Evolutionary conservation across 768 basidiomycete genomes (phyloP).

Genomic region (Amanita phalloides): DNA sequence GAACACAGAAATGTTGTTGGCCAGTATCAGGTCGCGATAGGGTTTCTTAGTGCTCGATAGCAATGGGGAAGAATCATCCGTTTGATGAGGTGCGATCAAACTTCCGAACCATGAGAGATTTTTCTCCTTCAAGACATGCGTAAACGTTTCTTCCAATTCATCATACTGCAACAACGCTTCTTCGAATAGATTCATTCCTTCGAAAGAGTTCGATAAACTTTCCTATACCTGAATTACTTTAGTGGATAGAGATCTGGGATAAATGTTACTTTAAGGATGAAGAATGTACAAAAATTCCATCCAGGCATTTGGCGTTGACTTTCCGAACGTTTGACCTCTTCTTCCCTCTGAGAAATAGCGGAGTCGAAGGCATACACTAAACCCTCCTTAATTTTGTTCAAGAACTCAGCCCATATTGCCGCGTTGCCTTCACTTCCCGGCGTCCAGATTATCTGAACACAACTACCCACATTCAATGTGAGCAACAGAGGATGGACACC

Average conservation of each 20-base stretch:
- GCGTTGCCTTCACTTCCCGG: conserved; percentile 59
- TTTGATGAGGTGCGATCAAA: conserved; percentile 55
- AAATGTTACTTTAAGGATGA: conserved; percentile 72
- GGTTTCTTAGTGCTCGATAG: conserved; percentile 74
- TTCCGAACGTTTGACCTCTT: conserved; percentile 86
- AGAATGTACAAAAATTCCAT: conserved; percentile 98
- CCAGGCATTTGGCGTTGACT: conserved; percentile 87
- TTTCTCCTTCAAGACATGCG: conserved; percentile 61
- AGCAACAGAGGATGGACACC: not conserved
- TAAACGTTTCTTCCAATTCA: conserved; percentile 82
- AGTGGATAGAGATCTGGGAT: conserved; percentile 1
- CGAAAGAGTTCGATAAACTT: conserved; percentile 85
- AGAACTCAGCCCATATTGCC: conserved; percentile 77
- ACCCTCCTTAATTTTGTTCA: conserved; percentile 85
- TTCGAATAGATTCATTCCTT: conserved; percentile 81
- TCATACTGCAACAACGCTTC: conserved; percentile 86
- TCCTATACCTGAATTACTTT: conserved; percentile 45
- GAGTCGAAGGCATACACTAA: conserved; percentile 76
- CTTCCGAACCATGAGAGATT: conserved; percentile 90
- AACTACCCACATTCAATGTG: conserved; percentile 32
- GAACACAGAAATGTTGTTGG: conserved; percentile 86
- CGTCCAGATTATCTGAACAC: conserved; percentile 74
- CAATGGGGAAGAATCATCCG: conserved; percentile 75
- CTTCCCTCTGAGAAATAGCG: conserved; percentile 70
- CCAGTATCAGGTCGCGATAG: conserved; percentile 81